Percentiles rank a stretch among this genome's conserved stretches.
Conservation (phyloP, 2,329 filamentous ascomycete genomes). For the Epichloe bromicola region DNA sequence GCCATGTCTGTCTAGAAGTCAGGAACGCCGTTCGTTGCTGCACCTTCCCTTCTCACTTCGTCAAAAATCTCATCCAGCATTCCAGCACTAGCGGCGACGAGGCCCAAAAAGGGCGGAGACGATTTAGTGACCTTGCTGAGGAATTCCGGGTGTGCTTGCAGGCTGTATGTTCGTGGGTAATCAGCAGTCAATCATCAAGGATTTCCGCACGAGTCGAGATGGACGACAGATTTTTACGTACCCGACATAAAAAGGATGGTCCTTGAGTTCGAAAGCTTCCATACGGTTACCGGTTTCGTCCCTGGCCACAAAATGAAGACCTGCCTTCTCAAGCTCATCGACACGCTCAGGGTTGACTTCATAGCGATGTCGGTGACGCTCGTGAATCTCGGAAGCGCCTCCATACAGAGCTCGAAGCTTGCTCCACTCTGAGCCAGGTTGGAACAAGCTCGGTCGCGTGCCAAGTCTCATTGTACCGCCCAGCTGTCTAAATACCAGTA, state of each 20-base stretch:
- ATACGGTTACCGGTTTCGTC: conserved; percentile 67
- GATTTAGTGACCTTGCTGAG: conserved; percentile 37
- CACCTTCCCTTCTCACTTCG: conserved; percentile 3
- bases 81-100: conserved; percentile 66
- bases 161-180: conserved; percentile 23
- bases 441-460: conserved; percentile 61
- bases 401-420: conserved; percentile 66
- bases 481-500: conserved; percentile 28
- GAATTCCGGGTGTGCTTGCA: conserved; percentile 87
- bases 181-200: not conserved
- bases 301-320: conserved; percentile 64
- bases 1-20: not conserved
- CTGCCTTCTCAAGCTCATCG: conserved; percentile 51
- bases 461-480: conserved; percentile 84
- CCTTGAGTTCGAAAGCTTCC: conserved; percentile 71
- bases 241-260: conserved; percentile 69
- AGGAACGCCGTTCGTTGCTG: not conserved
- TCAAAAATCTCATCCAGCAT: conserved; percentile 36
- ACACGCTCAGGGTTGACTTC: conserved; percentile 79
- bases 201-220: not conserved
- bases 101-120: conserved; percentile 58
- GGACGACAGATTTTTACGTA: not conserved
- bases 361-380: conserved; percentile 80
- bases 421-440: conserved; percentile 63
- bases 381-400: conserved; percentile 39